A percentile compares a stretch with the other conserved stretches of the same genome.
Evolutionary conservation across 1,284 basidiomycete species (phyloP).

Genomic region (Pterulicium gracile): DNA sequence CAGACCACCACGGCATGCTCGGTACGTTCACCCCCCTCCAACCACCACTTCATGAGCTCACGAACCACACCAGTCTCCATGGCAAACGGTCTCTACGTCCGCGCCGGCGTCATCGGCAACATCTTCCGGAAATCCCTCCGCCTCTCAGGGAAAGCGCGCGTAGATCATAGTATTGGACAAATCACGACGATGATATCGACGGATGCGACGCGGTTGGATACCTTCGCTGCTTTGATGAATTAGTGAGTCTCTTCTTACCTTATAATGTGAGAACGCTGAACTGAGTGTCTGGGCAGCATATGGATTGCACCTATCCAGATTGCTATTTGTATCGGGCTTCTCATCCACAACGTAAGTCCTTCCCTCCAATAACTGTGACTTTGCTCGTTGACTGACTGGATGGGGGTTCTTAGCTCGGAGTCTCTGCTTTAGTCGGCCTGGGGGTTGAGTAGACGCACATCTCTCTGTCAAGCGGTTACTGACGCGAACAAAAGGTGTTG

Average conservation of each 20-base stretch:
- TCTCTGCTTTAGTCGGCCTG: constrained; percentile 44
- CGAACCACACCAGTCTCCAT: constrained; percentile 18
- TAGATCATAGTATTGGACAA: constrained; percentile 34
- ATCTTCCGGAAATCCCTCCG: constrained; percentile 46
- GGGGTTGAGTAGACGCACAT: constrained; percentile 35
- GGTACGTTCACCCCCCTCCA: constrained; percentile 14
- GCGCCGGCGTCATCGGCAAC: constrained; percentile 34
- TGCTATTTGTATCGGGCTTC: constrained; percentile 36
- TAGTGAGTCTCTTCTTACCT: constrained; percentile 17
- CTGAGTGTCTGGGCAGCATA: constrained; percentile 16
- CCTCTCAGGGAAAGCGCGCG: constrained; percentile 40
- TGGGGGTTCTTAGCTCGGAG: constrained; percentile 24
- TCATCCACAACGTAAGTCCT: constrained; percentile 29
- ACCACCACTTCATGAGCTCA: neutral
- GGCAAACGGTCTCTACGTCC: constrained; percentile 23
- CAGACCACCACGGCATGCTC: constrained; percentile 23
- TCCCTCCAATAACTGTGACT: no score
- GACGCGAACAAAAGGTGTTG: constrained; percentile 19
- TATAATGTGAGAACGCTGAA: constrained; percentile 3
- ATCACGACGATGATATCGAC: constrained; percentile 43
- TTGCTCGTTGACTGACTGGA: neutral
- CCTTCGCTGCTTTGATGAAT: constrained; percentile 23
- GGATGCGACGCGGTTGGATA: constrained; percentile 29
- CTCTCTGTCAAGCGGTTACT: neutral
- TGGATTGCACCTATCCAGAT: constrained; percentile 35